phyloP scores from a whole-genome alignment of 2,329 filamentous ascomycete genomes.

The Dryadomyces quercivorus region DNA sequence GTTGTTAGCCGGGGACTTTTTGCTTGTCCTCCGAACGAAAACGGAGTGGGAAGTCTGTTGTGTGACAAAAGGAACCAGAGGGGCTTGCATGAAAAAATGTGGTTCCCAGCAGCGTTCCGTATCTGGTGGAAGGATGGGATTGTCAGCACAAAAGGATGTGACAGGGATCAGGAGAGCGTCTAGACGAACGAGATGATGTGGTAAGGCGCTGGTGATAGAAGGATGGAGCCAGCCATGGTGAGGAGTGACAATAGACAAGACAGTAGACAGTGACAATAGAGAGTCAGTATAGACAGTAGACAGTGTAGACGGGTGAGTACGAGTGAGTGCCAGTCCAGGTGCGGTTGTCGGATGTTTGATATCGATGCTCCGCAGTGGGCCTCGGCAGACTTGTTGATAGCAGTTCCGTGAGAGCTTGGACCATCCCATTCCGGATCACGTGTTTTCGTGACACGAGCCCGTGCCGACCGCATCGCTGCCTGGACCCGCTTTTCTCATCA shows the following conservation, averaged over 20 bases:
- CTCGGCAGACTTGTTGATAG: no score
- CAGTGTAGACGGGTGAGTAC: no score
- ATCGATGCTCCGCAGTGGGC: no score
- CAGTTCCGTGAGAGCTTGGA: background rate
- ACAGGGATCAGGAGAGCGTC: background rate
- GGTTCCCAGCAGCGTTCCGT: conserved; percentile 76
- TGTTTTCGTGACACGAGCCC: conserved; percentile 10
- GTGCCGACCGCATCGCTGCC: conserved; percentile 2
- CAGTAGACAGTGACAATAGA: no score
- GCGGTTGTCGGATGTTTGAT: no score
- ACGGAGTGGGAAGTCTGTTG: no score
- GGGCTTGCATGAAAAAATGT: conserved; percentile 65
- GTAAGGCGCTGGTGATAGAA: conserved; percentile 58
- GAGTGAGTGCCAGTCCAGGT: no score
- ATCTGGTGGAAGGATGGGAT: conserved; percentile 35
- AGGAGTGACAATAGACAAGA: no score
- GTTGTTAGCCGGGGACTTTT: background rate
- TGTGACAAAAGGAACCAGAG: background rate
- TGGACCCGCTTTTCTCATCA: conserved; percentile 2
- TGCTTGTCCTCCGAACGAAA: background rate
- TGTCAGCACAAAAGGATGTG: background rate
- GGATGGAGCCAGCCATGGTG: conserved; percentile 23
- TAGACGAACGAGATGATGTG: conserved; percentile 57
- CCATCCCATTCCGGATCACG: conserved; percentile 1
- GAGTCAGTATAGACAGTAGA: no score